Base-by-base conservation (phyloP, 2,329 filamentous ascomycete species). In the Alternaria hordeiaustralica region DNA sequence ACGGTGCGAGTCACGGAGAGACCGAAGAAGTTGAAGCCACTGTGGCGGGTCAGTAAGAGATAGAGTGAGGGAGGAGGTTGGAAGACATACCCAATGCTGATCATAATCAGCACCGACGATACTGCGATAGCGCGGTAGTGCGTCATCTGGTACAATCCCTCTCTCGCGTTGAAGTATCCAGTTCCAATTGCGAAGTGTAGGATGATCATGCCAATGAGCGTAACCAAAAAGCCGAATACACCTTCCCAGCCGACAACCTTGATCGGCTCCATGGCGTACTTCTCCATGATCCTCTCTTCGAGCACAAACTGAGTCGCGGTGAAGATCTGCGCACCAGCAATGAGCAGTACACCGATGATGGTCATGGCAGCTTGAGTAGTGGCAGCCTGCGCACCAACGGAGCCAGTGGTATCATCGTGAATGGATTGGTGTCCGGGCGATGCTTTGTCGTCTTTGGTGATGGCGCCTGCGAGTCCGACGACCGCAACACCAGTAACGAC, bases 21-120 rank as follows among this genome's bases (percentile, higher is more conserved):
- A 8, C 96, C 96, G 80, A 99, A 99, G 85, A 97, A 99, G 83
- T 99, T 99, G 87, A 98, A 99, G 58, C 95, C 94, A 67, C 93
- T 96, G 63, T 26, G 25, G 45, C 20, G 26, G 36, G 41, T 76
- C 68, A 71, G 65, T 59, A 23, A 33, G 11, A 21, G 13, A 53
- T 36, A 26, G n/a, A 23, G 15, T 12, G 26, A 28, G 70, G 67
- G 26, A 55, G 20, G 50, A 3, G 15, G 53, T 58, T 54, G 30
- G 36, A 23, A 59, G 47, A 84, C 88, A 78, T 88, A 96, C 92
- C 95, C 95, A 73, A 99, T 99, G 75, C 93, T 97, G 70, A 99
- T 87, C 96, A 99, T 99, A 78, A 98, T 98, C 62, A 97, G 80
- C 8, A 98, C 58, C 69, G 93, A 97, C 21, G 92, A 92, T 4